Base-by-base conservation (phyloP, 2,329 filamentous ascomycete species). In the Colletotrichum ledebouriae region DNA sequence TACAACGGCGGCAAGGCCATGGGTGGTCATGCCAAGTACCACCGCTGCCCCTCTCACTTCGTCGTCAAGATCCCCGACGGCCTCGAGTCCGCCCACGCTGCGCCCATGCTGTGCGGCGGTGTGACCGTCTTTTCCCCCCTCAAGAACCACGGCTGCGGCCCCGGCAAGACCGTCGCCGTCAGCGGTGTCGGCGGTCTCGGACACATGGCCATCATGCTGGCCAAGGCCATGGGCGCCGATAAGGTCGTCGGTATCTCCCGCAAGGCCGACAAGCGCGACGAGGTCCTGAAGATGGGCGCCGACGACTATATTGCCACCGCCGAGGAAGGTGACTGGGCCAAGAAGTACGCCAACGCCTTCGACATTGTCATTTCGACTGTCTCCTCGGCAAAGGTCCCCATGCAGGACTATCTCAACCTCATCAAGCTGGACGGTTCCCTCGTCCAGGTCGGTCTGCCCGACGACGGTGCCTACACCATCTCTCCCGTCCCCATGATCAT, bases 81-180 rank as follows among this genome's bases (percentile, higher is more conserved):
- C 3, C 67, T 85, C 6, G 72, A 76, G 2, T 78, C 77, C 2
- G 82, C 80, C 59, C 71, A 78, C 59, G 81, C 82, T 10, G 83
- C 90, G 17, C 90, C 91, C 3, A 88, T 93, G 86, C 82, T 93
- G 47, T 93, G 91, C 74, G 91, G 85, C 22, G 91, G 91, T 13
- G 84, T 93, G 39, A 94, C 91, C 0, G 82, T 90, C 6, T 94
- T 84, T 75, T 82, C 84, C 11, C 91, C 91, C 1, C 77, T 94
- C 57, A 82, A 82, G 73, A 83, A 87, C 59, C 86, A 91, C 71
- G 87, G 87, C 2, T 87, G 84, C 56, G 91, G 90, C 0, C 89
- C 89, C 0, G 90, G 90, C 13, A 92, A 90, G 78, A 83, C 77
- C 25, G 88, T 93, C 2, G 90, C 87, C 1, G 86, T 93, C 68